Base-by-base conservation (phyloP, 2,329 filamentous ascomycete genomes). In the Exophiala spinifera region DNA sequence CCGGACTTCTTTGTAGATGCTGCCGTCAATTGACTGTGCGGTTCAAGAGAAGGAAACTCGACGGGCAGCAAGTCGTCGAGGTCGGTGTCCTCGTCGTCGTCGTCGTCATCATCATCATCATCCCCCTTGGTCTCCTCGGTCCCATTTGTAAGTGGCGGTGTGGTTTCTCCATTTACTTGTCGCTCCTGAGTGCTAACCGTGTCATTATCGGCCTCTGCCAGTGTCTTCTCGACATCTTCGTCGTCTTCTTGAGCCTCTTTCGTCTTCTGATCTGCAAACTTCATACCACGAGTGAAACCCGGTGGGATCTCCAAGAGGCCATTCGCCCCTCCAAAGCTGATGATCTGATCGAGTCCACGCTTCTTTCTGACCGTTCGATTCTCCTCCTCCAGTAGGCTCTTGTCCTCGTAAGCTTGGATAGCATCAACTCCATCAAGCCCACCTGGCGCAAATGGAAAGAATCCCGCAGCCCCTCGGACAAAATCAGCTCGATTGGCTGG, bases 401-500 rank as follows among this genome's bases (percentile, higher is more conserved):
- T 85, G 46, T 91, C 88, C 68, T 96, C 92, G 49, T 90, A 78
- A 3, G 88, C 89, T 23, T 91, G 90, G 8, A 91, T 86, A 2
- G 89, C 88, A 69, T 95, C 89, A 19, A 96, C 87, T 1, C 85
- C 84, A 57, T 96, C 91, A 13, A 97, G 73, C 1, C 94, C 94
- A 51, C 91, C 91, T 0, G 92, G 92, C 0, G 91, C 87, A 72
- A 97, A 96, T 0, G 92, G 92, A 56, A 96, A 95, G 74, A 95
- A 96, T 0, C 92, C 92, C 6, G 91, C 90, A 33, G 88, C 91
- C 13, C 94, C 94, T 57, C 92, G 82, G 11, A 97, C 91, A 70
- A 97, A 96, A 46, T 97, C 91, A 25, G 89, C 89, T 59, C 89
- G 83, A 53, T 84, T 86, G 13, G 89, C 92, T 3, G 92, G 92